Conservation (phyloP, 108 stramenopile genomes). For the Nitzschia inconspicua region DNA sequence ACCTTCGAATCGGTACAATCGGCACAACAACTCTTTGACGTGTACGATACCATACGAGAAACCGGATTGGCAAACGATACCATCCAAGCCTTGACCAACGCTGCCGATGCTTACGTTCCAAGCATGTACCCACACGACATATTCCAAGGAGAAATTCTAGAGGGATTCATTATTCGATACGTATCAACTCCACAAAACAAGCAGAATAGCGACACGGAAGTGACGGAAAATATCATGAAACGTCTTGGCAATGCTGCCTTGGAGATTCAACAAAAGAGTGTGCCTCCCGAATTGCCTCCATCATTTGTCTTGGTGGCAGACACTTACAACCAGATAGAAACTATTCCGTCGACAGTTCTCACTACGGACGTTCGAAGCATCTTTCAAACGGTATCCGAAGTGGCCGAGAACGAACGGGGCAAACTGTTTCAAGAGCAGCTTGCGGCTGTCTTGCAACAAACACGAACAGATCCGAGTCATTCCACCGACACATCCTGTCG, state of each 20-base stretch:
- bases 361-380: too few species aligned
- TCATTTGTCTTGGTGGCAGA: neutral
- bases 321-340: too few species aligned
- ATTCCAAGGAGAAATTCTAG: slow-evolving; percentile 77
- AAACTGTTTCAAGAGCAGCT: too few species aligned
- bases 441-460: too few species aligned
- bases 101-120: slow-evolving; percentile 36
- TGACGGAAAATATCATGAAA: neutral
- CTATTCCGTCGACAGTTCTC: too few species aligned
- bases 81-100: slow-evolving; percentile 33
- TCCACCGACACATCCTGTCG: too few species aligned
- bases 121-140: slow-evolving; percentile 66
- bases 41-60: slow-evolving; percentile 64
- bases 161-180: slow-evolving; percentile 81
- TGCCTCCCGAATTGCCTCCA: neutral
- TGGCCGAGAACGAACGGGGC: too few species aligned
- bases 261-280: neutral
- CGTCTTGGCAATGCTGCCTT: neutral
- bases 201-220: slow-evolving; percentile 8
- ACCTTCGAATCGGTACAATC: slow-evolving; percentile 34
- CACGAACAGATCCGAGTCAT: too few species aligned
- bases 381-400: too few species aligned
- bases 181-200: slow-evolving; percentile 27
- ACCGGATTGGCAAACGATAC: slow-evolving; percentile 58
- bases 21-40: slow-evolving; percentile 44